Evolutionary conservation across 768 basidiomycete species (phyloP), one percentile per base, ranked within the genome.

Genomic region (Postia placenta): DNA sequence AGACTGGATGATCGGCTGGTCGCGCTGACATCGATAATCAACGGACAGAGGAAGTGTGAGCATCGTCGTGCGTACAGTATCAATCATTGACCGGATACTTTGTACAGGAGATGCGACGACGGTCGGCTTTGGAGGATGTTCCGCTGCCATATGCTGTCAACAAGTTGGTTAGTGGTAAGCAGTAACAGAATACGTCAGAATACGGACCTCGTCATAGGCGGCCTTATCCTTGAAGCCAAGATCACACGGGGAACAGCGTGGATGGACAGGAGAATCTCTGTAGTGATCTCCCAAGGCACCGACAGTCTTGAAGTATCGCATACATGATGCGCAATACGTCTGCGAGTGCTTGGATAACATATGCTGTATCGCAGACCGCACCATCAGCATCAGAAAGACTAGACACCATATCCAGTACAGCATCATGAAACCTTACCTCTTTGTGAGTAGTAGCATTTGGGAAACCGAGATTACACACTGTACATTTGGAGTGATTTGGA

Each of bases 221-320:
- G 23, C 48, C 14, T 55, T 49, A 17, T 53, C 53, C 17, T 42
- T 22, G 44, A 62, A 62, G 11, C 59, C 59, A 17, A 59, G 42
- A 15, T 52, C 50, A 33, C 61, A 62, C 2, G 45, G 1, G 4
- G 50, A 47, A 25, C 61, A 62, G 17, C 50, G 55, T 1, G 59
- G 61, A 40, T 62, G 61, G 11, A 43, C 41, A 0, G 54, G 36
- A 30, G 55, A 57, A 20, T 40, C 39, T 11, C 41, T n/a, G 27
- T 48, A 57, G 40, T 57, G 56, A 5, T 25, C 15, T 24, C 48
- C 42, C n/a, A 57, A 42, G 4, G 51, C 51, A 2, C 45, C 48
- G 0, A 24, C 41, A 0, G 48, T 27, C 5, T 42, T 33, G 26
- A 57, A 47, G 25, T 47, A 46, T n/a, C 53, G 36, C 27, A 35